Conservation (phyloP, 768 basidiomycete species). For the Dentipellis fragilis region DNA sequence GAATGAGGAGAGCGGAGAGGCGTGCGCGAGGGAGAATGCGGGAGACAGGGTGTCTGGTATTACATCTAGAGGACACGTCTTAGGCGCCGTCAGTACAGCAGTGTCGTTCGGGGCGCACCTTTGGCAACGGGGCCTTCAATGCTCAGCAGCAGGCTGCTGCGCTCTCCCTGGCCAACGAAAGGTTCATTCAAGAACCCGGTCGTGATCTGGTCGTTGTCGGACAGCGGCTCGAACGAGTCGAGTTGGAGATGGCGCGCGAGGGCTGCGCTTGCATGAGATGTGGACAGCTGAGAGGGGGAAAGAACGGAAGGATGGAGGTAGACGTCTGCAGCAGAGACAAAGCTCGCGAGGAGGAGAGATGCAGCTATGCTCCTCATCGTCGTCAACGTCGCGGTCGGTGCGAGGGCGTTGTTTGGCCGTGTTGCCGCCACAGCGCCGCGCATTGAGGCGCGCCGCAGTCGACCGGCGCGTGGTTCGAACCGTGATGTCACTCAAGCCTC, state of each 20-base stretch:
- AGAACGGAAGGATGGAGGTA: constrained; percentile 5
- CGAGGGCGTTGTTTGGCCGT: constrained; percentile 1
- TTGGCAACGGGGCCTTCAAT: constrained; percentile 44
- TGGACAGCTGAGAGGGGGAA: neutral
- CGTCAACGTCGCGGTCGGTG: neutral
- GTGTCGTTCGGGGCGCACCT: constrained; percentile 28
- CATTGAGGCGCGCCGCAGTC: neutral
- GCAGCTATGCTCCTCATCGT: constrained; percentile 8
- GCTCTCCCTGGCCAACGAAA: constrained; percentile 49
- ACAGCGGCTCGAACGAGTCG: constrained; percentile 48
- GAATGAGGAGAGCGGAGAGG: constrained; percentile 28
- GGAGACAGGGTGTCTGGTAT: constrained; percentile 41
- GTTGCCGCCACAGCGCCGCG: neutral
- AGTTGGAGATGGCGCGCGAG: constrained; percentile 66
- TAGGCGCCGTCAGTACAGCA: neutral
- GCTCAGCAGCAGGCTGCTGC: constrained; percentile 42
- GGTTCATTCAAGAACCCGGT: constrained; percentile 18
- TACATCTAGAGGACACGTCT: constrained; percentile 30
- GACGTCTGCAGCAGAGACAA: constrained; percentile 9
- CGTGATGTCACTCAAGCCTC: neutral
- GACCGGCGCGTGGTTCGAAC: neutral
- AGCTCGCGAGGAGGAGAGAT: constrained; percentile 1
- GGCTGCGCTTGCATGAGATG: constrained; percentile 36
- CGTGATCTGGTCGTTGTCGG: constrained; percentile 22
- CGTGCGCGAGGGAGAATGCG: constrained; percentile 33